A percentile compares a stretch with the other conserved stretches of the same genome.
Conservation (phyloP, 1,139 yeast genomes). For the Nakaseomyces glabratus region DNA sequence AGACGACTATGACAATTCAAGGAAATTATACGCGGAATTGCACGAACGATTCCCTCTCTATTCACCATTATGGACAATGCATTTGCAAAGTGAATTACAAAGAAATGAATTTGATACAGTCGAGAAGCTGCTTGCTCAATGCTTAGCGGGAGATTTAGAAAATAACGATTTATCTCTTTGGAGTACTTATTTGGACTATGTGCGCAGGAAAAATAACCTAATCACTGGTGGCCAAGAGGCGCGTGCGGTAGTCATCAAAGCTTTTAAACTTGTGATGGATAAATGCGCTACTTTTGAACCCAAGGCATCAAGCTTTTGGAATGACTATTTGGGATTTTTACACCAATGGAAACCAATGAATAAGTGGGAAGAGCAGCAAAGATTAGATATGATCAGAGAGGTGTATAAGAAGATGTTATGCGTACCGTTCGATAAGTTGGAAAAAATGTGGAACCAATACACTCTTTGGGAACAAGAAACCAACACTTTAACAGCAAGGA, state of each 20-base stretch:
- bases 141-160: conserved; percentile 26
- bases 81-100: conserved; percentile 58
- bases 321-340: conserved; percentile 71
- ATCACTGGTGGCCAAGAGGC: conserved; percentile 82
- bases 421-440: conserved; percentile 67
- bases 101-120: conserved; percentile 60
- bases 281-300: conserved; percentile 70
- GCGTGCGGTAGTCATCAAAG: conserved; percentile 63
- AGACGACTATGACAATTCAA: conserved; percentile 56
- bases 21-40: conserved; percentile 52
- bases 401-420: conserved; percentile 61
- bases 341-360: conserved; percentile 71
- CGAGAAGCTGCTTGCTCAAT: conserved; percentile 24
- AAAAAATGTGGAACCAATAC: conserved; percentile 71
- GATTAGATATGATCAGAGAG: conserved; percentile 66
- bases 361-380: conserved; percentile 82
- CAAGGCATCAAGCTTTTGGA: conserved; percentile 66
- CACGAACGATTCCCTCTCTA: conserved; percentile 54
- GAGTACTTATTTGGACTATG: conserved; percentile 67
- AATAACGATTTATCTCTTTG: conserved; percentile 42
- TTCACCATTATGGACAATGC: conserved; percentile 64
- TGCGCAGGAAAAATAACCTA: conserved; percentile 68
- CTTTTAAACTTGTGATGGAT: conserved; percentile 75
- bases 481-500: conserved; percentile 71
- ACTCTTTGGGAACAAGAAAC: conserved; percentile 75